Percentiles rank a stretch among this genome's conserved stretches.
Evolutionary conservation across 805 yeast genomes (phyloP).

Genomic region (Teunomyces aglyptinius): DNA sequence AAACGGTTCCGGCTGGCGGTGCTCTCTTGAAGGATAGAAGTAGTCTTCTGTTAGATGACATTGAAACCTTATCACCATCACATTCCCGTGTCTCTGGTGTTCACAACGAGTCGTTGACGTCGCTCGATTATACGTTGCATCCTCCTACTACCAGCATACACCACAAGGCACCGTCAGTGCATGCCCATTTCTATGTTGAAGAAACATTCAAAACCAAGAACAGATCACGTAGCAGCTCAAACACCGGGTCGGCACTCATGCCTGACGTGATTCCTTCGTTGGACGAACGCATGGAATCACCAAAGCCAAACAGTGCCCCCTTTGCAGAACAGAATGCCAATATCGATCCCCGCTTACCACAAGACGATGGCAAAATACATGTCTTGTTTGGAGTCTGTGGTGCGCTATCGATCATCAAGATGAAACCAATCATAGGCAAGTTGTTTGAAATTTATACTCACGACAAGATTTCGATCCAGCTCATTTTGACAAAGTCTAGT

Average conservation of each 20-base stretch:
- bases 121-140: slow-evolving; percentile 22
- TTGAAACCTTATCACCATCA: neutral
- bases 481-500: slow-evolving; percentile 52
- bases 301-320: neutral
- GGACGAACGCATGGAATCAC: slow-evolving; percentile 1
- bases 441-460: slow-evolving; percentile 51
- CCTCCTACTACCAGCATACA: slow-evolving; percentile 39
- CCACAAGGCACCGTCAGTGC: slow-evolving; percentile 61
- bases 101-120: neutral
- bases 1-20: slow-evolving; percentile 47
- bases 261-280: neutral
- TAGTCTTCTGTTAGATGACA: neutral
- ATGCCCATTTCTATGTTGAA: slow-evolving; percentile 75
- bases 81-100: neutral
- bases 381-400: slow-evolving; percentile 59
- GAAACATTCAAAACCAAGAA: slow-evolving; percentile 56
- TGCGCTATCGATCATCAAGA: slow-evolving; percentile 50
- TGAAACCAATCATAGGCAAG: slow-evolving; percentile 51
- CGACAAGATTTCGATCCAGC: slow-evolving; percentile 51
- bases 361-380: slow-evolving; percentile 57
- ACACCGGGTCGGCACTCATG: slow-evolving; percentile 18
- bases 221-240: slow-evolving; percentile 41
- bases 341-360: slow-evolving; percentile 62
- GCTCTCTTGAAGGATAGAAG: slow-evolving; percentile 33
- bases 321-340: slow-evolving; percentile 44